Evolutionary conservation across 805 yeast species (phyloP).

Genomic region (Aciculoconidium aculeatum): DNA sequence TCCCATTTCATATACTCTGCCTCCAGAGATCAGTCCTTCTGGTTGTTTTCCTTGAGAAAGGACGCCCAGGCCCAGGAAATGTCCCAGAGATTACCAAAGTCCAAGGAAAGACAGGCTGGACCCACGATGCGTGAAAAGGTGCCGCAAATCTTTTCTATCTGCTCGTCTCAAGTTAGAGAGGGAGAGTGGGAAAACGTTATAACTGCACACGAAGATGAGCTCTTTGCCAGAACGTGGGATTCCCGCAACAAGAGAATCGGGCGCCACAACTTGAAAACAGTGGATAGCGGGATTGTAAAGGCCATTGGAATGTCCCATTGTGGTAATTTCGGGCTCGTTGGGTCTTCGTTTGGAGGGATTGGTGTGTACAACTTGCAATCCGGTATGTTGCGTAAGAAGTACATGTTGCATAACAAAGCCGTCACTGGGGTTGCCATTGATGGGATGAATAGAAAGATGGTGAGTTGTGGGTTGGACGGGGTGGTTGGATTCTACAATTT

Average conservation of each 20-base stretch:
- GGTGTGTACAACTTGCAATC: conserved; percentile 87
- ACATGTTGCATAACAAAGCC: conserved; percentile 65
- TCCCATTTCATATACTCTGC: conserved; percentile 85
- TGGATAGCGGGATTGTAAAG: conserved; percentile 74
- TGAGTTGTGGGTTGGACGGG: conserved; percentile 86
- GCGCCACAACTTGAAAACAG: conserved; percentile 59
- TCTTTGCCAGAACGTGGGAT: conserved; percentile 88
- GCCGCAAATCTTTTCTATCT: conserved; percentile 67
- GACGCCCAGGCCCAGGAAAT: conserved; percentile 95
- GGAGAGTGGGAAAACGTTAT: conserved; percentile 93
- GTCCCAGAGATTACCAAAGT: conserved; percentile 62
- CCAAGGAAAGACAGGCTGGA: conserved; percentile 47
- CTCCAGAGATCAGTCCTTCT: conserved; percentile 77
- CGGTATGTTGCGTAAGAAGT: conserved; percentile 71
- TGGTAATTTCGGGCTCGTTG: conserved; percentile 92
- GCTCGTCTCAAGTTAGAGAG: conserved; percentile 67
- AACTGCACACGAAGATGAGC: conserved; percentile 81
- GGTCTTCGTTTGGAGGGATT: conserved; percentile 80
- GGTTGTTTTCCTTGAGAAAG: conserved; percentile 90
- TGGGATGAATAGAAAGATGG: conserved; percentile 85
- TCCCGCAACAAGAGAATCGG: conserved; percentile 76
- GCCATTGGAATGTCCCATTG: conserved; percentile 80
- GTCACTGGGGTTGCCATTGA: conserved; percentile 88
- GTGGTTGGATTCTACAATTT: conserved; percentile 83
- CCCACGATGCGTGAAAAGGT: conserved; percentile 58